Evolutionary conservation across 495 filamentous ascomycete genomes (phyloP), one percentile per base, ranked within the genome.

Genomic region (Staphylotrichum tortipilum): DNA sequence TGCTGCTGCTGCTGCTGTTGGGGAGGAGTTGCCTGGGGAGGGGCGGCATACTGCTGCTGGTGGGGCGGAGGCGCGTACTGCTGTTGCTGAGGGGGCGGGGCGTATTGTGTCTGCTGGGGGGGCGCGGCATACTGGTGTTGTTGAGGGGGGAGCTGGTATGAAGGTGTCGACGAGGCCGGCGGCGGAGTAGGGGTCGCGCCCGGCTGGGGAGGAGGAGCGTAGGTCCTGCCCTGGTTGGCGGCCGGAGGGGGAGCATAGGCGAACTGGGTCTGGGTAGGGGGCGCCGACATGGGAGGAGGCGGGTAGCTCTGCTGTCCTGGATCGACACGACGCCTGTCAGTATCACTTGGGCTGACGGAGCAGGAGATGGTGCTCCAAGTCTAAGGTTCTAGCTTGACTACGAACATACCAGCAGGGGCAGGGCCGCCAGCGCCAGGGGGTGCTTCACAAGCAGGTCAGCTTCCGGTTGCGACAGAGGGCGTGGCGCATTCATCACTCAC

Each of bases 191-290:
- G 44, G n/a, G 37, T n/a, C 10, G 58, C 41, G 3, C 23, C 56
- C 6, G 49, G 50, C 38, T 60, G 54, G 10, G 63, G 62, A 7
- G 60, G 64, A 33, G 57, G 61, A 26, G 65, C 60, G 44, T 66
- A 68, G 52, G 54, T 60, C 49, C 53, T 56, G 3, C 33, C 44
- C 37, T 66, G 60, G 1, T 50, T 52, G 21, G 49, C 55, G 45
- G 58, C 56, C 11, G 69, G 72, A 24, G 71, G 71, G 31, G 68
- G 50, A 7, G 67, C 61, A 33, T 69, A 68, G 3, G 63, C 71
- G 64, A 72, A 74, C 47, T 68, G 68, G 41, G 71, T 62, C 56
- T 72, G 67, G 47, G 65, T 70, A 6, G 71, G 70, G 24, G 72
- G 70, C 49, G 67, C 63, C 11, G 65, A 68, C 51, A 59, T 54